phyloP scores from a whole-genome alignment of 139 green algal species.

The Auxenochlorella pyrenoidosa region DNA sequence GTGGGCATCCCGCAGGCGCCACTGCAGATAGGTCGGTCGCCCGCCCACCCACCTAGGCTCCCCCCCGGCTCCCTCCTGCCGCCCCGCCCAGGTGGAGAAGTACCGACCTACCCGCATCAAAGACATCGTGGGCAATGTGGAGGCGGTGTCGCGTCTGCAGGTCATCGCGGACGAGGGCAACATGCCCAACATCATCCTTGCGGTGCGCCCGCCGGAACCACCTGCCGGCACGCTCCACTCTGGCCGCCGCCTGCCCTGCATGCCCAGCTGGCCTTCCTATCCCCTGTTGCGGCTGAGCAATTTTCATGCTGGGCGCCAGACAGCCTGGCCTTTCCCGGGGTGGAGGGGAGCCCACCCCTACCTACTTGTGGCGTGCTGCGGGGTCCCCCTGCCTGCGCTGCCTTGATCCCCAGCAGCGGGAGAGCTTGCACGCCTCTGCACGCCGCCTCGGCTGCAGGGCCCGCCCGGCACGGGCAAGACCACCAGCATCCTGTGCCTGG shows the following conservation, averaged over 20 bases:
- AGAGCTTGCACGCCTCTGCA: no score
- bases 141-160: constrained; percentile 90
- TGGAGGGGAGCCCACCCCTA: no score
- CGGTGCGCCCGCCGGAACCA: constrained; percentile 49
- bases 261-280: no score
- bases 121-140: constrained; percentile 96
- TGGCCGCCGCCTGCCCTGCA: no score
- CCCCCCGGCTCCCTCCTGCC: neutral
- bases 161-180: constrained; percentile 96
- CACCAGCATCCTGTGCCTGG: constrained; percentile 93
- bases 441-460: constrained; percentile 64
- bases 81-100: constrained; percentile 89
- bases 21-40: neutral
- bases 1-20: neutral
- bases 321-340: no score
- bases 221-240: no score
- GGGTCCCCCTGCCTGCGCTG: no score
- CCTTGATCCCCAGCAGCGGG: no score
- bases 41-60: neutral
- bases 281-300: no score
- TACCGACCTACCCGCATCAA: constrained; percentile 88
- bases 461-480: constrained; percentile 98
- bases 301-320: no score
- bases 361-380: no score
- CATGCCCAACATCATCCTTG: constrained; percentile 97